phyloP scores from a whole-genome alignment of 805 yeast genomes.

The Kodamaea hsintzibuensis region DNA sequence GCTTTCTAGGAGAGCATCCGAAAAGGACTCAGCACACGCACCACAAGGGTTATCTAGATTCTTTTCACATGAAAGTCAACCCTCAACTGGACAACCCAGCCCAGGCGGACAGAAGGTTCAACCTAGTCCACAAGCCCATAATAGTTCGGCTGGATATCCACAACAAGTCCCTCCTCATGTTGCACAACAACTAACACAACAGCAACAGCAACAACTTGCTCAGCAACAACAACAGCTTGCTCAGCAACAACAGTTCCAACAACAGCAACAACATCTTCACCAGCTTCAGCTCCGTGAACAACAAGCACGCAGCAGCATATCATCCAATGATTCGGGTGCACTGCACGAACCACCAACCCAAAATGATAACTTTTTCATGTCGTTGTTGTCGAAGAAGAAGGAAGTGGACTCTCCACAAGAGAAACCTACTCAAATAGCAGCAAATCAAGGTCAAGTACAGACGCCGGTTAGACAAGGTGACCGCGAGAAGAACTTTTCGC shows the following conservation, averaged over 20 bases:
- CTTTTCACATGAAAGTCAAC: conserved; percentile 7
- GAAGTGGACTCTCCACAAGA: conserved; percentile 13
- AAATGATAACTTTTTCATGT: conserved; percentile 36
- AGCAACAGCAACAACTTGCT: conserved; percentile 17
- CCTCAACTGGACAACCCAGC: neutral
- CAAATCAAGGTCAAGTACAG: conserved; percentile 9
- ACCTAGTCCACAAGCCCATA: conserved; percentile 3
- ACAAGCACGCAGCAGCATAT: neutral
- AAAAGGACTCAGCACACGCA: conserved; percentile 1
- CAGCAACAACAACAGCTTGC: conserved; percentile 17
- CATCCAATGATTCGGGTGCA: neutral
- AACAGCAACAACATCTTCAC: conserved; percentile 16
- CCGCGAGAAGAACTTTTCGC: neutral
- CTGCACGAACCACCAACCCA: conserved; percentile 6
- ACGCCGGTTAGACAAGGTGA: neutral
- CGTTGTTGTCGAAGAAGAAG: conserved; percentile 45
- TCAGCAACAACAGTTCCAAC: conserved; percentile 18
- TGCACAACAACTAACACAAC: conserved; percentile 11
- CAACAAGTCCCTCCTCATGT: conserved; percentile 5
- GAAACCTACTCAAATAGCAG: conserved; percentile 3
- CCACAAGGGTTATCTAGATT: conserved; percentile 11
- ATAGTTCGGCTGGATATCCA: neutral
- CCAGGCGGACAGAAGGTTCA: neutral
- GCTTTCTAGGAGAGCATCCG: neutral
- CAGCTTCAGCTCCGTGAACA: conserved; percentile 18